Base-by-base conservation (phyloP, 768 basidiomycete genomes). In the Suillus ampliporus region DNA sequence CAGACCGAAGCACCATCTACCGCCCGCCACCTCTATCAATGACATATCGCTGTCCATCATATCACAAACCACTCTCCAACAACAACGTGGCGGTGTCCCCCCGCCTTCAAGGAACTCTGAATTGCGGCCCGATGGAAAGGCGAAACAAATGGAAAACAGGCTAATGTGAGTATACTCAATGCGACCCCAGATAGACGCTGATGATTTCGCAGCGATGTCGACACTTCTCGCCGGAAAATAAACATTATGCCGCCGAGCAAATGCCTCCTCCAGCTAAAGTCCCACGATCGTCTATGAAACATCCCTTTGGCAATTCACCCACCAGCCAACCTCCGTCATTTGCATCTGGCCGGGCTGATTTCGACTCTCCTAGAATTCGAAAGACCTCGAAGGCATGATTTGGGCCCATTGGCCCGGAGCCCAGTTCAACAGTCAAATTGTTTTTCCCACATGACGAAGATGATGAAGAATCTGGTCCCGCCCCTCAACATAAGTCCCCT, bases 371-470 rank as follows among this genome's bases (percentile, higher is more conserved):
- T n/a, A 56, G 61, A n/a, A 28, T 63, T 6, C 72, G 58, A 50
- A 48, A 54, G 10, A 9, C 66, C 52, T 87, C 80, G 71, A 77
- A 80, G 61, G 71, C 81, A 2, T 86, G 88, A 13, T 90, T 91
- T 75, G 90, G 85, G 68, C 89, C 90, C 5, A 89, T 92, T 26
- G 84, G 81, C n/a, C n/a, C n/a, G 7, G 80, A 83, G 65, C 62
- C 76, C 60, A 78, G 68, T 38, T 84, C 88, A 19, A 76, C 84
- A 1, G 79, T 95, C 51, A 90, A 89, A 72, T 84, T 82, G 68
- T 95, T 95, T 76, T 95, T 95, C 71, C 92, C 93, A 23, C 86
- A 84, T 1, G 92, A 94, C 54, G 90, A 91, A 40, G 81, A 85
- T 66, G 80, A 82, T 37, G 68, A 71, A 58, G 72, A 71, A 35